Base-by-base conservation (phyloP, 164 flowering plant genomes). In the Vitis cinerea region DNA sequence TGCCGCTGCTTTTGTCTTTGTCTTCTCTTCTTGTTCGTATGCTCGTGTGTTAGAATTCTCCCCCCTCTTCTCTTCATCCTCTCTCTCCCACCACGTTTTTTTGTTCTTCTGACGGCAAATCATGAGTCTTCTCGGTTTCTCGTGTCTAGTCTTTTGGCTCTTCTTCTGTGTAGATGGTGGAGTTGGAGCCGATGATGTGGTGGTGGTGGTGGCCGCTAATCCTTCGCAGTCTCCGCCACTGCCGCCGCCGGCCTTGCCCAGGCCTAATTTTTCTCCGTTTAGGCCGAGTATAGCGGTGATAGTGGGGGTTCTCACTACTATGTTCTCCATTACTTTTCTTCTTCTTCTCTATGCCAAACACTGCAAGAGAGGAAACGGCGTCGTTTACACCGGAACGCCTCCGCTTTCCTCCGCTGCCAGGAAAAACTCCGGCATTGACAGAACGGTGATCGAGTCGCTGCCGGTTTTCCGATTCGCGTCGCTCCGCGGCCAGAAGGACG, bases 331-430 rank as follows among this genome's bases (percentile, higher is more conserved):
- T 29, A 92, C 90, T 0, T 92, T 90, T 30, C 84, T 94, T 3
- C 74, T 92, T 48, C 90, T 94, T n/a, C 87, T 94, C 57, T 94
- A 94, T 74, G 88, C 87, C 44, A 89, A 85, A 65, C 97, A 90
- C 81, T 94, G 98, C 75, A 81, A 82, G 61, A 67, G 86, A 1
- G 66, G 69, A 6, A 59, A 30, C 61, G 74, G 50, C 44, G 54
- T 50, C 63, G 59, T 9, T 66, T 19, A 49, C 48, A 52, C 50
- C 13, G 71, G 61, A 12, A 55, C 5, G 2, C n/a, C 44, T 16
- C 60, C 50, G 3, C 27, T 58, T 10, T 49, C 75, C 1, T 50
- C 65, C 8, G 27, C 76, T 10, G 72, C 63, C 10, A 73, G 91
- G 58, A 84, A 80, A 52, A 85, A 89, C 77, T 92, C 97, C 1